Base-by-base conservation (phyloP, 164 flowering plant species). In the Platanus orientalis region DNA sequence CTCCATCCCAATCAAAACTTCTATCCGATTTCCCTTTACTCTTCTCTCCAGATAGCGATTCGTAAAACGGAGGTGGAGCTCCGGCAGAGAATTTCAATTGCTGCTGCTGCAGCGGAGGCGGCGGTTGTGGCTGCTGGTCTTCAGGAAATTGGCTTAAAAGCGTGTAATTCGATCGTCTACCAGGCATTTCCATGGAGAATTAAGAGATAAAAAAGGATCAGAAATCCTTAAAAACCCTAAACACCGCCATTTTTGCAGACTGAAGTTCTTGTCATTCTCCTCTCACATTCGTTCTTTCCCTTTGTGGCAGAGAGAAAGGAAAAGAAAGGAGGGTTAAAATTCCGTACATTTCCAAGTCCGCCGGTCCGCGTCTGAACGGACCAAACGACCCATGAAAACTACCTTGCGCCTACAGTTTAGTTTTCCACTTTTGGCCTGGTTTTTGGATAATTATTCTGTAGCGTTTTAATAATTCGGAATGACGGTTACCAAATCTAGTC, bases 1-100 rank as follows among this genome's bases (percentile, higher is more conserved):
- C 88, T n/a, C 69, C 71, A 39, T 84, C 89, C 88, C 91, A 81
- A 63, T 85, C 93, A 42, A 78, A 73, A 7, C 63, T 67, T 54
- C 55, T 51, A 1, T 51, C 55, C 14, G 42, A 17, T 66, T 75
- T 79, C 2, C 56, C 65, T 50, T 69, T 74, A 25, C 23, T 70
- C 60, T 56, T 76, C 54, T 71, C 90, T 2, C 78, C 81, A 13
- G 90, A 80, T 3, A 68, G 62, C 16, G 87, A 71, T 44, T 83
- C 90, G 70, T 69, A 71, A 20, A 44, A 51, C 57, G 39, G 40
- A 26, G 51, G 21, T 36, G 20, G 64, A 11, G 34, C 28, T 50
- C 25, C 29, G 1, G 21, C 36, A 2, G 54, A 30, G 36, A 16
- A 16, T 13, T 55, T 21, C 28, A 49, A 50, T 26, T 61, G 62